A percentile compares a stretch with the other conserved stretches of the same genome.
Evolutionary conservation across 352 stramenopile species (phyloP).

Genomic region (Peronospora belbahrii): DNA sequence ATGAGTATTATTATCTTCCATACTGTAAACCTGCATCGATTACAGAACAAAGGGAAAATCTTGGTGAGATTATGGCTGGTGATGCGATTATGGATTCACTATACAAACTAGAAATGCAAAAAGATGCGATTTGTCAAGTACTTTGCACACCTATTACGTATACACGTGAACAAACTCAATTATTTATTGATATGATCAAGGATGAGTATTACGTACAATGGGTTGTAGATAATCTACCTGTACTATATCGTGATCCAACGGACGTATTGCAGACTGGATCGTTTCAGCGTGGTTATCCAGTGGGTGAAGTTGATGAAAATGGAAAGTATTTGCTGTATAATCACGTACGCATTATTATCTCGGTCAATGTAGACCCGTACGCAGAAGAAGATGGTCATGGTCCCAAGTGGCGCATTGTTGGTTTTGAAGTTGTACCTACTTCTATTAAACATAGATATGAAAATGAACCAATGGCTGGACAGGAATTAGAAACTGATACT

Average conservation of each 20-base stretch:
- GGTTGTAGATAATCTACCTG: constrained; percentile 89
- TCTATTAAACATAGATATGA: constrained; percentile 91
- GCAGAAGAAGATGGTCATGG: constrained; percentile 36
- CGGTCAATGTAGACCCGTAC: constrained; percentile 87
- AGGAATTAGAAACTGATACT: constrained; percentile 75
- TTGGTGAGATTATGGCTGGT: constrained; percentile 89
- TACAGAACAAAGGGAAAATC: constrained; percentile 85
- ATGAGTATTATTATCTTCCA: constrained; percentile 98
- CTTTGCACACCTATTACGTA: constrained; percentile 87
- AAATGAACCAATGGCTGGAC: constrained; percentile 69
- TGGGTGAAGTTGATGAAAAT: constrained; percentile 88
- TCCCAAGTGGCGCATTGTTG: constrained; percentile 87
- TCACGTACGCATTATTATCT: constrained; percentile 93
- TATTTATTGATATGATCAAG: constrained; percentile 90
- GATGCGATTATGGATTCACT: constrained; percentile 89
- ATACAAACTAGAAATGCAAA: constrained; percentile 86
- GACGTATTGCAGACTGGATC: constrained; percentile 56
- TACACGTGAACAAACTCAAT: constrained; percentile 59
- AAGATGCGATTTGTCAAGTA: constrained; percentile 82
- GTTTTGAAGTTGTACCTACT: constrained; percentile 94
- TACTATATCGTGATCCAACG: constrained; percentile 76
- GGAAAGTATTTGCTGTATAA: constrained; percentile 97
- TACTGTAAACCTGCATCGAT: constrained; percentile 84
- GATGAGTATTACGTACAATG: constrained; percentile 94
- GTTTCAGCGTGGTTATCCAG: constrained; percentile 88